Conservation (phyloP, 108 stramenopile species). For the Skeletonema tropicum region DNA sequence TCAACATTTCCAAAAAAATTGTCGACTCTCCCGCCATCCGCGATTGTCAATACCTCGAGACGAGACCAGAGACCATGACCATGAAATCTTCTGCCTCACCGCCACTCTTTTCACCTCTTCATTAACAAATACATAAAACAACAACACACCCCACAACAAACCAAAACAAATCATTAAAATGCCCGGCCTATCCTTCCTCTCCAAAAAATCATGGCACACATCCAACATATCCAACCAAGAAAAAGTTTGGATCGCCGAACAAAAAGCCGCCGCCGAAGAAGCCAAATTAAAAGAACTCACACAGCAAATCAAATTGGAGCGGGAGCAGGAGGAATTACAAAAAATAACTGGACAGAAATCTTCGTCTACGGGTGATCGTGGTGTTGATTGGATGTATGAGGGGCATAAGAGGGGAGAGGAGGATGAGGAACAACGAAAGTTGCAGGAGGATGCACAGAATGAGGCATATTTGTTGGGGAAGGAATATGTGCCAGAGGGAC, state of each 20-base stretch:
- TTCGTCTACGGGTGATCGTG: conserved; percentile 63
- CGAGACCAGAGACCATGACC: too few species aligned
- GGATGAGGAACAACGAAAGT: conserved; percentile 12
- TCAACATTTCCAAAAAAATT: too few species aligned
- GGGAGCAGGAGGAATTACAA: conserved; percentile 90
- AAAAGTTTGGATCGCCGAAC: conserved; percentile 95
- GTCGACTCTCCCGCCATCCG: too few species aligned
- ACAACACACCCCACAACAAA: not conserved
- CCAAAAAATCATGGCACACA: conserved; percentile 96
- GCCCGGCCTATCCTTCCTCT: conserved; percentile 88
- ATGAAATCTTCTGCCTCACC: too few species aligned
- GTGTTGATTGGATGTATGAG: conserved; percentile 96
- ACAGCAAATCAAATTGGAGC: conserved; percentile 90
- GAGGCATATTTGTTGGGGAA: conserved; percentile 94
- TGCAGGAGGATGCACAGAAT: conserved; percentile 70
- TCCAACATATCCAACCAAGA: conserved; percentile 93
- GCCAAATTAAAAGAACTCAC: conserved; percentile 83
- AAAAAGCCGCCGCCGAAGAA: conserved; percentile 83
- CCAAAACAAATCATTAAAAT: conserved; percentile 14
- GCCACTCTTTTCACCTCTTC: too few species aligned
- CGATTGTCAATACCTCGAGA: too few species aligned
- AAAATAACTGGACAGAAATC: conserved; percentile 71
- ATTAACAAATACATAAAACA: too few species aligned
- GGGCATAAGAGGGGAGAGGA: conserved; percentile 37
- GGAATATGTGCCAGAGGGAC: conserved; percentile 67